Conservation (phyloP, 2,329 filamentous ascomycete genomes). For the Ascochyta clinopodiicola region DNA sequence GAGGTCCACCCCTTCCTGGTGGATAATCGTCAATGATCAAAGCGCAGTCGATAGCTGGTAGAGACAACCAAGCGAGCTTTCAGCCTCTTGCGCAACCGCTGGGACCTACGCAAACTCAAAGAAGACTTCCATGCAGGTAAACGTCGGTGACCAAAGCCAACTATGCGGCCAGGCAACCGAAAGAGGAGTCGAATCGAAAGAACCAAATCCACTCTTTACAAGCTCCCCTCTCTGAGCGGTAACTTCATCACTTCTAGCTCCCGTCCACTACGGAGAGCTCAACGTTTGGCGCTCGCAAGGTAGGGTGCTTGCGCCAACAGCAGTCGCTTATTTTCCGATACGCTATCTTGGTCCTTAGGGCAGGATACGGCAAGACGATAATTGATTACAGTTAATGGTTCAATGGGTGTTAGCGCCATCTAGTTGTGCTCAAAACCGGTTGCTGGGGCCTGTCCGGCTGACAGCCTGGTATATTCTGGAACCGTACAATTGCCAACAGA, state of each 20-base stretch:
- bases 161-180: neutral
- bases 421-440: neutral
- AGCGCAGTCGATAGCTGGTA: neutral
- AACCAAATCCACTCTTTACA: neutral
- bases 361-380: conserved; percentile 7
- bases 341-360: conserved; percentile 5
- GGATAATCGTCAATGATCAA: neutral
- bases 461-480: neutral
- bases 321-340: conserved; percentile 1
- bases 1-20: conserved; percentile 9
- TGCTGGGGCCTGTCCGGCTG: conserved; percentile 1
- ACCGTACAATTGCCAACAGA: conserved; percentile 4
- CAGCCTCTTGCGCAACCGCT: neutral
- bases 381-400: conserved; percentile 1
- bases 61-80: neutral
- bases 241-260: neutral
- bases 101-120: neutral
- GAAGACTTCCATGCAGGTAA: neutral
- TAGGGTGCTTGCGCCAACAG: neutral
- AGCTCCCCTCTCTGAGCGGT: neutral
- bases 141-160: neutral
- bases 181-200: neutral
- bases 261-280: neutral
- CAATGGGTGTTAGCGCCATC: conserved; percentile 5
- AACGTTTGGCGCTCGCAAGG: neutral